phyloP scores from a whole-genome alignment of 768 basidiomycete species.

The Phanerodontia chrysosporium region DNA sequence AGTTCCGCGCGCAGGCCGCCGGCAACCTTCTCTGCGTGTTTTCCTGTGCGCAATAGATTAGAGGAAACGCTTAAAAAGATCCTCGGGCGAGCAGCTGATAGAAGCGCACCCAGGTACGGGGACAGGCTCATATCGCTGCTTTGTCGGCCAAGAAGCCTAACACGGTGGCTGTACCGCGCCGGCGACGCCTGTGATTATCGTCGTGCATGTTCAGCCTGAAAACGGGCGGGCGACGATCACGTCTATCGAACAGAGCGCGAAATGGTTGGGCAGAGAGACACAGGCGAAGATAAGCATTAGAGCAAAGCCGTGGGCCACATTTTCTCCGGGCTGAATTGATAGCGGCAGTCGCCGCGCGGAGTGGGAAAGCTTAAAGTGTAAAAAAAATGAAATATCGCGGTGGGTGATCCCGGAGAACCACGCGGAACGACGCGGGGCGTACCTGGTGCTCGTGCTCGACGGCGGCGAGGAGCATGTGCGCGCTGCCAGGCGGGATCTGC shows the following conservation, averaged over 20 bases:
- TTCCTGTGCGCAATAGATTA: background rate
- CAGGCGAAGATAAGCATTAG: background rate
- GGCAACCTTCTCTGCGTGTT: background rate
- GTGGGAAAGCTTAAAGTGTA: background rate
- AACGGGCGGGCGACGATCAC: background rate
- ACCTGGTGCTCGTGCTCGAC: too few species aligned
- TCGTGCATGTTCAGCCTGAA: background rate
- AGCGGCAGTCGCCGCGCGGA: background rate
- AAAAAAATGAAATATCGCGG: background rate
- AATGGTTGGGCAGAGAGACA: background rate
- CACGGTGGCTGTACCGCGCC: background rate
- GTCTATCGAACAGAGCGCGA: background rate
- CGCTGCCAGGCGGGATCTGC: too few species aligned
- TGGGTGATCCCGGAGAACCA: too few species aligned
- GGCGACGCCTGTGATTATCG: background rate
- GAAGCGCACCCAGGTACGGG: background rate
- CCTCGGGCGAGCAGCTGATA: background rate
- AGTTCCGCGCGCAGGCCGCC: background rate
- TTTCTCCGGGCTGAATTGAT: background rate
- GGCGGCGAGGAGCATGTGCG: too few species aligned
- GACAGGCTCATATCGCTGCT: background rate
- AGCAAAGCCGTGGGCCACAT: background rate
- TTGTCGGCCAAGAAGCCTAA: background rate
- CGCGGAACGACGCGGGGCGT: too few species aligned
- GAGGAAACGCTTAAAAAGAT: background rate